Base-by-base conservation (phyloP, 1,284 basidiomycete species). In the Cryptococcus sp. region DNA sequence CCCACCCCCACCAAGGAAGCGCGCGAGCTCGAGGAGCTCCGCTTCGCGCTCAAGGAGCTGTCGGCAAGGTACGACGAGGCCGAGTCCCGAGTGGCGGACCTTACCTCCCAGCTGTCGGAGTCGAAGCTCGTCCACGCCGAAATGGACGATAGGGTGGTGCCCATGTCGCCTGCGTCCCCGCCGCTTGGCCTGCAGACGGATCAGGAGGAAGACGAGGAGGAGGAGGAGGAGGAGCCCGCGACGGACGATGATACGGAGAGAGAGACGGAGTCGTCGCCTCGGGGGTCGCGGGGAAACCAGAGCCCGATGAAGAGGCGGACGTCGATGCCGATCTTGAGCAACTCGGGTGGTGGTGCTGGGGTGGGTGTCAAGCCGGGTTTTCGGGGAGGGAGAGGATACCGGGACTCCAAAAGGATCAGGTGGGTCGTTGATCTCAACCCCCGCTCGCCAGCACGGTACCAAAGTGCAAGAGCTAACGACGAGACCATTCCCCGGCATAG, bases 61-160 rank as follows among this genome's bases (percentile, higher is more conserved):
- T 82, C 93, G 11, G 80, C 84, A 2, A 88, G 93, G 69, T 82
- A 94, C 28, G 85, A 89, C 9, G 80, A 83, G 2, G 82, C 94
- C 38, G 87, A 87, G 4, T 77, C 83, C 56, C 89, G 93, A 73
- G 91, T 96, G 60, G 87, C 87, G 13, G 89, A 92, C 62, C 82
- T 97, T 46, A 86, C 87, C 15, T 83, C 84, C 18, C 89, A 91
- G 72, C 85, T 92, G 42, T 84, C 90, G 68, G 90, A 91, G 70
- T 82, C 84, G 11, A 90, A 86, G 66, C 82, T 87, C 36, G 81
- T 61, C 16, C 79, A 62, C 45, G 61, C 56, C 6, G 67, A 67
- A 55, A 47, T 63, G 43, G 54, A 63, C 42, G 66, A 70, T 57
- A 50, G n/a, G n/a, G n/a, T 57, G n/a, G 36, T 68, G 15, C 60